These are phyloP conservation scores for Mycena vitilis DNA, from an alignment of 768 basidiomycete genomes.

Conservation along the genomic window DNA sequence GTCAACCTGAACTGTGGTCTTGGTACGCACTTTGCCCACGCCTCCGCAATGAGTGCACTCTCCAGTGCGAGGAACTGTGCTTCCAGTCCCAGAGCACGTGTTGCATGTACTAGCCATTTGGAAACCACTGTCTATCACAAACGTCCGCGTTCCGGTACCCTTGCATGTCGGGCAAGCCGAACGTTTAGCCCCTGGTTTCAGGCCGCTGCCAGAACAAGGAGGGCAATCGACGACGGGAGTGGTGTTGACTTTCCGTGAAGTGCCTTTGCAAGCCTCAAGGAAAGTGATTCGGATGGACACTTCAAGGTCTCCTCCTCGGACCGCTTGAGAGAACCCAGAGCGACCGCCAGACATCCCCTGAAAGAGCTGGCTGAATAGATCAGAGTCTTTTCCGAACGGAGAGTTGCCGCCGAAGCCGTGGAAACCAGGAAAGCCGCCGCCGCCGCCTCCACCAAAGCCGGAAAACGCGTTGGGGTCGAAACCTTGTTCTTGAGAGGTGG, in stretches of 20 bases:
- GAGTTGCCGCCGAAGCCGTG: constrained; percentile 67
- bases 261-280: constrained; percentile 95
- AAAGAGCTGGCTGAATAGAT: constrained; percentile 91
- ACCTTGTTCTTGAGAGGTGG: constrained; percentile 92
- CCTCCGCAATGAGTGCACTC: constrained; percentile 88
- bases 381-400: constrained; percentile 65
- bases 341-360: constrained; percentile 70
- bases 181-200: constrained; percentile 89
- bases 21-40: constrained; percentile 86
- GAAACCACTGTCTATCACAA: constrained; percentile 93
- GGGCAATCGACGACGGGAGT: constrained; percentile 86
- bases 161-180: constrained; percentile 83
- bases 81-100: constrained; percentile 84
- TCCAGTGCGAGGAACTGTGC: constrained; percentile 78
- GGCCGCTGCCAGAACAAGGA: constrained; percentile 86
- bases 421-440: constrained; percentile 79
- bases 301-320: constrained; percentile 86
- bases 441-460: constrained; percentile 45
- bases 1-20: constrained; percentile 82
- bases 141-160: constrained; percentile 90
- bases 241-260: constrained; percentile 77
- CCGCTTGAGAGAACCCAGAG: constrained; percentile 55
- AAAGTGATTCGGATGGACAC: constrained; percentile 81
- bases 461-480: constrained; percentile 92
- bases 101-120: constrained; percentile 95